phyloP scores from a whole-genome alignment of 2,329 filamentous ascomycete genomes.

The Hymenotorrendiella dingleyae region DNA sequence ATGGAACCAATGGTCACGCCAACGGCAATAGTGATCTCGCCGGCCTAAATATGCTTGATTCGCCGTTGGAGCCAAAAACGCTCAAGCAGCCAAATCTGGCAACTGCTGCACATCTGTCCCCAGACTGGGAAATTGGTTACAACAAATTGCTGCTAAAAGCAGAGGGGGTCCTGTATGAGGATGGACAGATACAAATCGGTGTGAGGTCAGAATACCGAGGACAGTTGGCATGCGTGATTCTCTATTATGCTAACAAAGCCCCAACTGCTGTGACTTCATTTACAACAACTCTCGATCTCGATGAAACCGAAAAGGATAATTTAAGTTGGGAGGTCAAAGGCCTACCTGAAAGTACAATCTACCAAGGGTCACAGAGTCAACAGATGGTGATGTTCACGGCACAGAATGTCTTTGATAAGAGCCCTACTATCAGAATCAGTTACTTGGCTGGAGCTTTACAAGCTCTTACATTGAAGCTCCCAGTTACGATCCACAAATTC shows the following conservation, averaged over 20 bases:
- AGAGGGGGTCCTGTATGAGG: slow-evolving; percentile 91
- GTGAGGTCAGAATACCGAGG: slow-evolving; percentile 89
- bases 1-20: slow-evolving; percentile 45
- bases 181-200: slow-evolving; percentile 88
- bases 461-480: slow-evolving; percentile 84
- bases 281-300: slow-evolving; percentile 87
- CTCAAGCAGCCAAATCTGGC: slow-evolving; percentile 74
- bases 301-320: slow-evolving; percentile 55
- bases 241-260: slow-evolving; percentile 95
- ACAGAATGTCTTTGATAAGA: slow-evolving; percentile 71
- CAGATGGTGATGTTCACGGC: slow-evolving; percentile 95
- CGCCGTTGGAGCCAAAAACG: slow-evolving; percentile 50
- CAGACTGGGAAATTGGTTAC: slow-evolving; percentile 90
- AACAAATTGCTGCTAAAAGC: slow-evolving; percentile 71
- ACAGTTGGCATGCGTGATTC: slow-evolving; percentile 90
- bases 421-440: slow-evolving; percentile 87
- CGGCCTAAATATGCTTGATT: slow-evolving; percentile 71
- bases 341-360: slow-evolving; percentile 76
- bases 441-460: slow-evolving; percentile 93
- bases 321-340: slow-evolving; percentile 84
- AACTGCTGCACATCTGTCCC: slow-evolving; percentile 85
- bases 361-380: slow-evolving; percentile 71
- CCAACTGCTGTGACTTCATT: slow-evolving; percentile 80
- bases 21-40: slow-evolving; percentile 62
- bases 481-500: slow-evolving; percentile 86